Conservation (phyloP, 495 filamentous ascomycete genomes). For the Lindgomyces ingoldianus region DNA sequence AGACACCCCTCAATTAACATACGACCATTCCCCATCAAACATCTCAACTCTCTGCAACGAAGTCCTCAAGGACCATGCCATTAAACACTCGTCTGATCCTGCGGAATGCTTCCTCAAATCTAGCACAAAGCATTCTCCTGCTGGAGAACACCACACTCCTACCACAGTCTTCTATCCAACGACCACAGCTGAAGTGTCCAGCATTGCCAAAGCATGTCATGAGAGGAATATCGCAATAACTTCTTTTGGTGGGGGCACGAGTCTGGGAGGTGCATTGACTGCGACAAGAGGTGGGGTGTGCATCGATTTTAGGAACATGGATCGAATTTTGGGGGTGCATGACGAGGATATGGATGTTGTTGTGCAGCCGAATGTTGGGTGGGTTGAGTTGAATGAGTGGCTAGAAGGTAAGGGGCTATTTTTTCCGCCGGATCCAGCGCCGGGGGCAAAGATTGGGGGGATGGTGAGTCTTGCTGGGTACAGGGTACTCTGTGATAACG, state of each 20-base stretch:
- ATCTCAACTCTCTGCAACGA: background rate
- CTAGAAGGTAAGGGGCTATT: conserved; percentile 67
- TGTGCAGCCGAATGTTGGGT: conserved; percentile 79
- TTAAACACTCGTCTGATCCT: background rate
- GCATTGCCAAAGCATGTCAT: conserved; percentile 73
- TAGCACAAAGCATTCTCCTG: conserved; percentile 4
- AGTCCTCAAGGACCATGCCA: background rate
- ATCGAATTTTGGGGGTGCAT: conserved; percentile 66
- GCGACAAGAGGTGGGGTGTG: conserved; percentile 72
- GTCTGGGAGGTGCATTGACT: conserved; percentile 72
- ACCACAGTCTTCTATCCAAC: conserved; percentile 39
- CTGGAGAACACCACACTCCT: conserved; percentile 3
- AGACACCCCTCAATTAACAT: background rate
- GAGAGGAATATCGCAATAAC: conserved; percentile 67
- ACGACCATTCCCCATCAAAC: conserved; percentile 11
- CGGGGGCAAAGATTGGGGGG: conserved; percentile 83
- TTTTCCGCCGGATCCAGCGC: conserved; percentile 80
- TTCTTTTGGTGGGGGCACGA: conserved; percentile 71
- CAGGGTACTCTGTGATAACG: no score
- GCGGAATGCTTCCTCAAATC: background rate
- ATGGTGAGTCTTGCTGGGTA: conserved; percentile 86
- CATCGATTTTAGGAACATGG: conserved; percentile 74
- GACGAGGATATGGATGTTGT: conserved; percentile 76
- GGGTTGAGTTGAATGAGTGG: conserved; percentile 73
- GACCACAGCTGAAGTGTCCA: conserved; percentile 52